Evolutionary conservation across 225 moss, liverwort and hornwort species (phyloP), one percentile per base, ranked within the genome.

Genomic region (Thuidium tamariscinum): DNA sequence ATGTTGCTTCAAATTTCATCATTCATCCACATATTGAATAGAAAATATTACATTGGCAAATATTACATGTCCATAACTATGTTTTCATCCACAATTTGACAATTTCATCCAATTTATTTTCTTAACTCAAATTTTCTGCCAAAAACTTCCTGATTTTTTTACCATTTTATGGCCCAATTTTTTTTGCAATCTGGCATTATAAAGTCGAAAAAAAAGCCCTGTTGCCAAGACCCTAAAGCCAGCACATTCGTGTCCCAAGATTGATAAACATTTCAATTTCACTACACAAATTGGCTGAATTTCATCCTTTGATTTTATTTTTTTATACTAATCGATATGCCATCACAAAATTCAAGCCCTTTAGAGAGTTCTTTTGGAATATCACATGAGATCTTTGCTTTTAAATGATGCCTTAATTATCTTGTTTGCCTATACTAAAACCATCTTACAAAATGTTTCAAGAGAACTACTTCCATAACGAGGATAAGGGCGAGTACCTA

Each of bases 161-260:
- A n/a, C n/a, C n/a, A n/a, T n/a, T n/a, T n/a, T n/a, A n/a, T n/a
- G n/a, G n/a, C n/a, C n/a, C n/a, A n/a, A n/a, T n/a, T n/a, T n/a
- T n/a, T n/a, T n/a, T n/a, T n/a, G n/a, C n/a, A n/a, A n/a, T n/a
- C n/a, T n/a, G n/a, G n/a, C n/a, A n/a, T n/a, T n/a, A n/a, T n/a
- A n/a, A n/a, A n/a, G n/a, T n/a, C n/a, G n/a, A n/a, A n/a, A n/a
- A n/a, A n/a, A n/a, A n/a, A n/a, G n/a, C n/a, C n/a, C n/a, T n/a
- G n/a, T n/a, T n/a, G n/a, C 5, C 1, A 19, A n/a, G n/a, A 10
- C 19, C 19, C 5, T 0, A 18, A n/a, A 34, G 4, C 9, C 5
- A n/a, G 0, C 3, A 65, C 1, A 65, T n/a, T 65, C n/a, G 19
- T 19, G 5, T n/a, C n/a, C 11, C 0, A n/a, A 66, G 19, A 66